These are phyloP conservation scores for Colletotrichum coccodes DNA, from an alignment of 2,329 filamentous ascomycete species.

Conservation along the genomic window DNA sequence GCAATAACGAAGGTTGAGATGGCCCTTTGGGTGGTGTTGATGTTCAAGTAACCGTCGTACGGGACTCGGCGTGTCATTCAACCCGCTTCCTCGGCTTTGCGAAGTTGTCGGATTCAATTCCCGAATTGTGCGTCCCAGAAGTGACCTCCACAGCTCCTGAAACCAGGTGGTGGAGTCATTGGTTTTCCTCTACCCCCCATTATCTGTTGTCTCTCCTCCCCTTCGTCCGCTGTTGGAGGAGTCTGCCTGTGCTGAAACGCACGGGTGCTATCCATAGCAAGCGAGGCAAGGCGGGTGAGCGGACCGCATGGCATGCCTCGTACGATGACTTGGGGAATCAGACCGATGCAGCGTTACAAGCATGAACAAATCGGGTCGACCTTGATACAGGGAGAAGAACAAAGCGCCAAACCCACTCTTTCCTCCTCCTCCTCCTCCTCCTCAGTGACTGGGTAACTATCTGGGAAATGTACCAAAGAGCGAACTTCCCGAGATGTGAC, in stretches of 20 bases:
- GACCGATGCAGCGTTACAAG: not conserved
- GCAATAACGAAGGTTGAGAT: too few species aligned
- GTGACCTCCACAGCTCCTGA: conserved; percentile 7
- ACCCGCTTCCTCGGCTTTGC: not conserved
- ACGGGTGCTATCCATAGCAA: conserved; percentile 4
- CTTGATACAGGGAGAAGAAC: not conserved
- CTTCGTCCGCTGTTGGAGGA: not conserved
- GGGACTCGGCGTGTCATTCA: not conserved
- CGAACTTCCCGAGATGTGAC: not conserved
- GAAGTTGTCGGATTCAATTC: not conserved
- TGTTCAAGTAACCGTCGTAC: too few species aligned
- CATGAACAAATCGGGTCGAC: not conserved
- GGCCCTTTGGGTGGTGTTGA: too few species aligned
- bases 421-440: too few species aligned
- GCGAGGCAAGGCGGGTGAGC: not conserved
- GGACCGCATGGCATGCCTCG: not conserved
- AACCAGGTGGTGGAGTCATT: conserved; percentile 23
- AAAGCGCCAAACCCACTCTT: not conserved
- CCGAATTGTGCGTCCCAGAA: not conserved
- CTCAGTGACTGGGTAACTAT: not conserved
- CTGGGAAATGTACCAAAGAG: not conserved
- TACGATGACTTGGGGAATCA: not conserved
- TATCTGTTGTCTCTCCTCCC: not conserved
- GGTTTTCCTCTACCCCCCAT: not conserved
- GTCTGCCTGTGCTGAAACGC: conserved; percentile 21